These are phyloP conservation scores for Eucalyptus pumila DNA, from an alignment of 345 rosid genomes.

Conservation along the genomic window DNA sequence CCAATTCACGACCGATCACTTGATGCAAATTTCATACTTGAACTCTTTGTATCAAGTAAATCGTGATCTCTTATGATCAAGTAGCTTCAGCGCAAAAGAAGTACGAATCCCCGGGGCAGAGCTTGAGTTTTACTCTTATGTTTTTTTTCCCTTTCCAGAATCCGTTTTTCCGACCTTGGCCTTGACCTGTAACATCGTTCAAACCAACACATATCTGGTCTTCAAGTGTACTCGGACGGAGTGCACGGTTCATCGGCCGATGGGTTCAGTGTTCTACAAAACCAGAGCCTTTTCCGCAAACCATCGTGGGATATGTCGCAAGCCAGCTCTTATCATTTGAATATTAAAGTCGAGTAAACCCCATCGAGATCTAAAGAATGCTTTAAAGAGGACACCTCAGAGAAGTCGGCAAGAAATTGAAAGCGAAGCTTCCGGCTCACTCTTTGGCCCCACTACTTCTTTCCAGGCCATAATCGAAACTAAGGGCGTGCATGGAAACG, in stretches of 20 bases:
- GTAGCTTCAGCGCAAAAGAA: background rate
- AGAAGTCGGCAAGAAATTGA: background rate
- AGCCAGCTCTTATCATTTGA: background rate
- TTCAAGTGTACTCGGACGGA: background rate
- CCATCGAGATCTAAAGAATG: background rate
- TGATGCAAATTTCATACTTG: background rate
- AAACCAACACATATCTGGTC: background rate
- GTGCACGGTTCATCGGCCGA: background rate
- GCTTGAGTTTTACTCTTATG: background rate
- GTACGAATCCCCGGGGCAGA: background rate
- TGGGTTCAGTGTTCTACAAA: background rate
- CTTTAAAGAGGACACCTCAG: background rate
- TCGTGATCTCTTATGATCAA: background rate
- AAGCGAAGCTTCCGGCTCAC: background rate
- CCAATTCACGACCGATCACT: background rate
- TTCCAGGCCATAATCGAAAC: background rate
- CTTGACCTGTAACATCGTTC: background rate
- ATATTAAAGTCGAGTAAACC: background rate
- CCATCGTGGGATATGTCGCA: background rate
- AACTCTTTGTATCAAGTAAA: background rate
- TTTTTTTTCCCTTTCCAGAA: background rate
- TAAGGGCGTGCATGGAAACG: too few relatives aligned
- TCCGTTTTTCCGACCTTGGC: background rate
- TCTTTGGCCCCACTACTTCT: background rate
- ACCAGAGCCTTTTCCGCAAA: background rate